Evolutionary conservation across 129 eudicot genomes (phyloP).

Genomic region (Heracleum sosnowskyi): DNA sequence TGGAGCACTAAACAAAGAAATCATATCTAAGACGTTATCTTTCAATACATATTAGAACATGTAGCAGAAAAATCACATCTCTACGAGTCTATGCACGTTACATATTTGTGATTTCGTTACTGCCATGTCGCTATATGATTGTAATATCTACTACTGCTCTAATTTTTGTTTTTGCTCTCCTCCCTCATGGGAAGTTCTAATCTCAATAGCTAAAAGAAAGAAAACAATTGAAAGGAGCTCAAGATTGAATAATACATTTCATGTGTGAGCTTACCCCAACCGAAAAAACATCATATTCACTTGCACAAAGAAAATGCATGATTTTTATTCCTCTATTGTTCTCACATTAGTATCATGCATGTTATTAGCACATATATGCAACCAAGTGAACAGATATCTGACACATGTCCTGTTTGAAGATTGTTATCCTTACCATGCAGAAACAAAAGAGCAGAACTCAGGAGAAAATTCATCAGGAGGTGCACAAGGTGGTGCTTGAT

Average conservation of each 20-base stretch:
- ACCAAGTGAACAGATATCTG: not conserved
- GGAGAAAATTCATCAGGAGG: conserved; percentile 72
- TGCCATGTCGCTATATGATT: not conserved
- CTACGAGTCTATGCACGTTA: not conserved
- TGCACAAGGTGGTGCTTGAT: conserved; percentile 70
- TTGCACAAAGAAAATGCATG: not conserved
- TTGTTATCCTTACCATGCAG: conserved; percentile 63
- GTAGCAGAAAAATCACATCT: not conserved
- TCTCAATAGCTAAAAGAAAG: not conserved
- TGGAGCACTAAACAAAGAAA: not conserved
- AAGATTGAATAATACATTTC: not conserved
- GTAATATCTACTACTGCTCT: not conserved
- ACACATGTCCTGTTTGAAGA: not conserved
- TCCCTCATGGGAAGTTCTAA: not conserved
- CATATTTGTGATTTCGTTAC: not conserved
- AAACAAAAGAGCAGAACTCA: conserved; percentile 91
- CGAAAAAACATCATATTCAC: not conserved
- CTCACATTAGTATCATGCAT: not conserved
- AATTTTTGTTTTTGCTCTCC: not conserved
- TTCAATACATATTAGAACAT: not conserved
- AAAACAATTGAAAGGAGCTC: not conserved
- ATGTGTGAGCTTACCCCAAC: not conserved
- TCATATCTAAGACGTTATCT: not conserved
- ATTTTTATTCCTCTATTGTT: not conserved
- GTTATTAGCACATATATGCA: not conserved